A percentile compares a stretch with the other conserved stretches of the same genome.
Evolutionary conservation across 768 basidiomycete species (phyloP).

Genomic region (Hericium rajendrae): DNA sequence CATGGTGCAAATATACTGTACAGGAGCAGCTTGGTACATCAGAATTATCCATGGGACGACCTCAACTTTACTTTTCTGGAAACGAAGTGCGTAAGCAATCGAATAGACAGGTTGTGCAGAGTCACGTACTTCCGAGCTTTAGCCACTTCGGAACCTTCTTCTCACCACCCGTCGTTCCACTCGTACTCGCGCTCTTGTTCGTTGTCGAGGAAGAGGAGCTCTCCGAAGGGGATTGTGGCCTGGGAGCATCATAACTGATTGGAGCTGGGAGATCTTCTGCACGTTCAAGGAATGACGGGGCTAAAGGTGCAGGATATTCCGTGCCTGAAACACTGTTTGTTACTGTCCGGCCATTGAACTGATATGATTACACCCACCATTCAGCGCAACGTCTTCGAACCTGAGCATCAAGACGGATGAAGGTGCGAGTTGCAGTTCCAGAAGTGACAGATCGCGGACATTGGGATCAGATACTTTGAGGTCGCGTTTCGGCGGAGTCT

Average conservation of each 20-base stretch:
- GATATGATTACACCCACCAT: constrained; percentile 36
- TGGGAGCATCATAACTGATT: constrained; percentile 23
- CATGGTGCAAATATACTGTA: background rate
- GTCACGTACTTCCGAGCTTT: constrained; percentile 37
- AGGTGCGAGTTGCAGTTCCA: constrained; percentile 68
- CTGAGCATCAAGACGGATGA: constrained; percentile 68
- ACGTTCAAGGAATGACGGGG: constrained; percentile 40
- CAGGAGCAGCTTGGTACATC: background rate
- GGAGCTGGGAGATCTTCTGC: constrained; percentile 64
- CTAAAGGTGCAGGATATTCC: constrained; percentile 54
- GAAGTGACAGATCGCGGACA: constrained; percentile 57
- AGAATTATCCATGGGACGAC: too few species aligned
- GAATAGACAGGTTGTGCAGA: background rate
- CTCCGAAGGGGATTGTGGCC: constrained; percentile 4
- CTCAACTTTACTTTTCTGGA: too few species aligned
- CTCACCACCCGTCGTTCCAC: constrained; percentile 19
- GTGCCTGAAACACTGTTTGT: constrained; percentile 31
- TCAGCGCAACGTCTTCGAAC: constrained; percentile 64
- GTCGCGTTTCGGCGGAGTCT: constrained; percentile 72
- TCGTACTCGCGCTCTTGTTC: constrained; percentile 1
- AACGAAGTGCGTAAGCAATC: too few species aligned
- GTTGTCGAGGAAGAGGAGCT: background rate
- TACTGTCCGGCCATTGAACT: background rate
- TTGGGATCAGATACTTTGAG: constrained; percentile 71
- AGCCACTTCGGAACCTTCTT: constrained; percentile 76